A percentile compares a stretch with the other conserved stretches of the same genome.
phyloP scores from a whole-genome alignment of 495 filamentous ascomycete genomes.

The Aspergillus incahuasiensis region DNA sequence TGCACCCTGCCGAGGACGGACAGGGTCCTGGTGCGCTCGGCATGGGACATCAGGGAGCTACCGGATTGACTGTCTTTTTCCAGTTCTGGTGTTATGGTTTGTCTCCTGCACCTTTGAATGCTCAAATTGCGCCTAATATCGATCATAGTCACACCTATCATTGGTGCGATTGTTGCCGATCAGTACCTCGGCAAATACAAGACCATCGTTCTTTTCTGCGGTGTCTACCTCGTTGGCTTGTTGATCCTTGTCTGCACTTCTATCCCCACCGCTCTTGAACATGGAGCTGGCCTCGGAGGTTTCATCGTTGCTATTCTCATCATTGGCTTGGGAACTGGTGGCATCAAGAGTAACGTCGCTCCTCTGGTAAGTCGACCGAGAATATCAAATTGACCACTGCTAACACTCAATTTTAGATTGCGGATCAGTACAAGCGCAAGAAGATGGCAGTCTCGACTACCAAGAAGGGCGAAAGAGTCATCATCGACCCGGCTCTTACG shows the following conservation, averaged over 20 bases:
- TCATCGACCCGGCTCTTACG: constrained; percentile 71
- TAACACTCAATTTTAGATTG: constrained; percentile 39
- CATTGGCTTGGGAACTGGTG: constrained; percentile 54
- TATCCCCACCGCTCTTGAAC: constrained; percentile 38
- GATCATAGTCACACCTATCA: constrained; percentile 45
- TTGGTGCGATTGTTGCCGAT: constrained; percentile 59
- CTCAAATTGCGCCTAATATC: background rate
- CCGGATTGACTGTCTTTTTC: constrained; percentile 57
- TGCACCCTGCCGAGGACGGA: constrained; percentile 30
- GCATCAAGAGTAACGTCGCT: constrained; percentile 69
- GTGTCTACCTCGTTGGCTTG: constrained; percentile 45
- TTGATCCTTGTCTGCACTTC: constrained; percentile 48
- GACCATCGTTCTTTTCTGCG: constrained; percentile 57
- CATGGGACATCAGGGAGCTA: constrained; percentile 50
- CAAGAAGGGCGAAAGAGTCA: constrained; percentile 65
- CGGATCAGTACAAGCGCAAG: constrained; percentile 69
- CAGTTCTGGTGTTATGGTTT: constrained; percentile 57
- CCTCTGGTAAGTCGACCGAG: constrained; percentile 24
- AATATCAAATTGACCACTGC: background rate
- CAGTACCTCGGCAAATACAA: constrained; percentile 66
- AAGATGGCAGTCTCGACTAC: constrained; percentile 48
- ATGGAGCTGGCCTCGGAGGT: constrained; percentile 46
- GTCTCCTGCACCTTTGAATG: constrained; percentile 1
- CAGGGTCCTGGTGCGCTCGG: constrained; percentile 53
- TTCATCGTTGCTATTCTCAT: constrained; percentile 45